Evolutionary conservation across 257 asterid species (phyloP), one percentile per base, ranked within the genome.

Genomic region (Handroanthus guayacan): DNA sequence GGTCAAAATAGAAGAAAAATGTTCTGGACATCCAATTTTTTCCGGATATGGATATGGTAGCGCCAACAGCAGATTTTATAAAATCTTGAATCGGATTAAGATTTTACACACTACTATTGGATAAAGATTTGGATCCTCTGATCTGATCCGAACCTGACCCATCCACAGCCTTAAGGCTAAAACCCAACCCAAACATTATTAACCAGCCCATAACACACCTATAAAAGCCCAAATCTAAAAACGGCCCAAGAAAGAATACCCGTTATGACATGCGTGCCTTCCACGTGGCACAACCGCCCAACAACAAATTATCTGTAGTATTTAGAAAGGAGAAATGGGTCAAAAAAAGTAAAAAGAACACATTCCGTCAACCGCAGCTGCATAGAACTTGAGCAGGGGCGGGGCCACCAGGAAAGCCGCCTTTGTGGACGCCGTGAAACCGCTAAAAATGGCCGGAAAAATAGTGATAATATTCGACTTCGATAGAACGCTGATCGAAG

Each of bases 401-500:
- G 81, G 61, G 48, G 71, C 74, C 25, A 20, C 57, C 34, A 10
- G 55, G 52, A 63, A 12, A 12, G 20, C 17, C 9, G 52, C 61
- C 11, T 71, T 39, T 39, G 45, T 41, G 67, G 76, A 12, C 58
- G 76, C 71, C 77, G 77, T 69, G 5, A 31, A 50, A 39, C 36
- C 50, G 5, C 18, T 2, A 10, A 55, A 65, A 56, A 86, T 90
- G 93, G 86, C 77, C 69, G 79, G 77, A 12, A 78, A 83, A 45
- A 80, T 62, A 25, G 85, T 85, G 62, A 77, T 91, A 3, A 58
- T 89, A 54, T 91, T 93, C 75, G 97, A 91, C 72, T 91, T 93
- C 72, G 97, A 89, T 13, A 76, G 95, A 83, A 87, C 97, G 52
- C 88, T 93, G 51, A 91, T 91, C 56, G 90, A 88, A 37, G 97